phyloP scores from a whole-genome alignment of 768 basidiomycete species.

The Calocera viscosa region DNA sequence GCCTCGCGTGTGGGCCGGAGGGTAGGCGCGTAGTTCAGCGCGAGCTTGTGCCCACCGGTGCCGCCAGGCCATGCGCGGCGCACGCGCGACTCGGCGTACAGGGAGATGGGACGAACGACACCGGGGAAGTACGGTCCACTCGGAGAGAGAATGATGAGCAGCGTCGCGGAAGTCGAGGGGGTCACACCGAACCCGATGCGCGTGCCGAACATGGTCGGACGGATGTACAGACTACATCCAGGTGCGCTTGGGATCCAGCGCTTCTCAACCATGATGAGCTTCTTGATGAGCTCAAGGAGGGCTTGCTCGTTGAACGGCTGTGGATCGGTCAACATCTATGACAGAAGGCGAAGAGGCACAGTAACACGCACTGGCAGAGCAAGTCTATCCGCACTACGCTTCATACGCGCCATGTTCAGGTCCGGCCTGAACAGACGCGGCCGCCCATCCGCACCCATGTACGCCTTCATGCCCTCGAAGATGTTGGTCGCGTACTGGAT shows the following conservation, averaged over 20 bases:
- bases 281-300: slow-evolving; percentile 44
- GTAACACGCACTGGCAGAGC: slow-evolving; percentile 49
- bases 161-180: slow-evolving; percentile 64
- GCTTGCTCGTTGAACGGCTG: slow-evolving; percentile 37
- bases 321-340: slow-evolving; percentile 18
- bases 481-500: slow-evolving; percentile 50
- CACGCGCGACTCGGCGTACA: slow-evolving; percentile 61
- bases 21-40: slow-evolving; percentile 49
- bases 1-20: slow-evolving; percentile 57
- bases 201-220: slow-evolving; percentile 56
- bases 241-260: slow-evolving; percentile 69
- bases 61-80: slow-evolving; percentile 81
- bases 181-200: slow-evolving; percentile 42
- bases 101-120: slow-evolving; percentile 41
- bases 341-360: not conserved
- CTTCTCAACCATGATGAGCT: slow-evolving; percentile 55
- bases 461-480: slow-evolving; percentile 67
- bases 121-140: slow-evolving; percentile 42
- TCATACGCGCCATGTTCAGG: slow-evolving; percentile 72
- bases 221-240: slow-evolving; percentile 76
- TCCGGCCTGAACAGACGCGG: slow-evolving; percentile 71
- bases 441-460: slow-evolving; percentile 56
- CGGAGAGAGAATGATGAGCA: slow-evolving; percentile 73
- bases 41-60: slow-evolving; percentile 46
- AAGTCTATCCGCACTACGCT: slow-evolving; percentile 52